Evolutionary conservation across 176 grass and related monocot genomes (phyloP), one percentile per base, ranked within the genome.

Genomic region (Pontederia crassipes): DNA sequence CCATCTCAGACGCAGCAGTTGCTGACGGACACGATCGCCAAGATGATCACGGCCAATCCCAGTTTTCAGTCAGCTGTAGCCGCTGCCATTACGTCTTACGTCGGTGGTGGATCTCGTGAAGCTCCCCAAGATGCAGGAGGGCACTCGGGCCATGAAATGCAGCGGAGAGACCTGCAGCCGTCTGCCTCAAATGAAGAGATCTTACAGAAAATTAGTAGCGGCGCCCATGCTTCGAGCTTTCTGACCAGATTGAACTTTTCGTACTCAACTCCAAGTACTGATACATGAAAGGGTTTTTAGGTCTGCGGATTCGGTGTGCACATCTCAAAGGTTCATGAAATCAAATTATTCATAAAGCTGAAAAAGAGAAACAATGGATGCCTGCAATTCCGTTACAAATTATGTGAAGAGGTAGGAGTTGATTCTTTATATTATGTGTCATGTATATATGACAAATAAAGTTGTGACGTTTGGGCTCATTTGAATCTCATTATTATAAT

Each of bases 1-100:
- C 14, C 35, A 10, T 4, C n/a, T 47, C n/a, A 15, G 7, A 17
- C 3, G 11, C 62, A 65, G 15, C 62, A 50, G 8, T 45, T 48
- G 15, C 46, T 65, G 46, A 65, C 62, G 7, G 47, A 65, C 10
- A 51, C 50, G 62, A 65, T 65, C 13, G 62, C 62, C 3, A 24
- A 17, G 18, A 48, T 48, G 8, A 65, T 65, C 7, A 65, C 46
- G 4, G 26, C 46, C 8, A 46, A 65, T 24, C 62, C 62, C 11
- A 65, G 17, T 46, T 65, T 65, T 46, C 62, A 65, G 17, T 51
- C 62, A 13, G 62, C 62, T 2, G 0, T 65, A 12, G 45, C 62
- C 11, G 12, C 62, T 2, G 62, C 62, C 46, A 13, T 65, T 2
- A 51, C 62, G 1, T 65, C 62, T 0, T 65, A 28, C 62, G 27